Evolutionary conservation across 306 rosid species (phyloP).

Genomic region (Albizia julibrissin): DNA sequence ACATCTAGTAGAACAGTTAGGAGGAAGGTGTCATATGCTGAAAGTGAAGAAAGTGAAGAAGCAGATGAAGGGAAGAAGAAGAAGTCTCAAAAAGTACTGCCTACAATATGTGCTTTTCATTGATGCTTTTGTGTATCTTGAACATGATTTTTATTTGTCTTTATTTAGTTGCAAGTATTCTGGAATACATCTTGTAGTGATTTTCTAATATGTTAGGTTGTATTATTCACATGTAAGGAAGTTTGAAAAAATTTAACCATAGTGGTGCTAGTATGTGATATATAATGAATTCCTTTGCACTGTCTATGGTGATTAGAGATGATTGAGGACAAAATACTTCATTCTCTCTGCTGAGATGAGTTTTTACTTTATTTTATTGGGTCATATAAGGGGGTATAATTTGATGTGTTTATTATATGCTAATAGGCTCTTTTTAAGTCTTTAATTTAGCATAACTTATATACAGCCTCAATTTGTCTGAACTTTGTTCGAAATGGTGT

Average conservation of each 20-base stretch:
- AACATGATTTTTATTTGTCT: conserved; percentile 14
- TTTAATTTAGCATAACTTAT: neutral
- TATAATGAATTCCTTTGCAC: conserved; percentile 15
- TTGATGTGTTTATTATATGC: neutral
- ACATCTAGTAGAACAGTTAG: conserved; percentile 80
- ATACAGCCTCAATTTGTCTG: neutral
- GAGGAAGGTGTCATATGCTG: conserved; percentile 96
- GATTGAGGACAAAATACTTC: neutral
- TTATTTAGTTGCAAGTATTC: conserved; percentile 28
- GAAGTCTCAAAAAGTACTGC: conserved; percentile 75
- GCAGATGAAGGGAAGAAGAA: conserved; percentile 92
- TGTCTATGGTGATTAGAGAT: neutral
- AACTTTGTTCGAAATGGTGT: neutral
- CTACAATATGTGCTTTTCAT: conserved; percentile 17
- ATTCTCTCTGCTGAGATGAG: neutral
- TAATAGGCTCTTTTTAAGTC: neutral
- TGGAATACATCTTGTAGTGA: conserved; percentile 14
- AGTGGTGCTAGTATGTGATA: neutral
- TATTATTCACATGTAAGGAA: conserved; percentile 6
- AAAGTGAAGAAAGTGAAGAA: conserved; percentile 97
- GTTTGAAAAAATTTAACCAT: conserved; percentile 2
- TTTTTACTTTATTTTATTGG: neutral
- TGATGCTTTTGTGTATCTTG: conserved; percentile 15
- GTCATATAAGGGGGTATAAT: neutral
- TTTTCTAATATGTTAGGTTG: neutral